phyloP scores from a whole-genome alignment of 208 protist species.

The Leishmania aethiopica region DNA sequence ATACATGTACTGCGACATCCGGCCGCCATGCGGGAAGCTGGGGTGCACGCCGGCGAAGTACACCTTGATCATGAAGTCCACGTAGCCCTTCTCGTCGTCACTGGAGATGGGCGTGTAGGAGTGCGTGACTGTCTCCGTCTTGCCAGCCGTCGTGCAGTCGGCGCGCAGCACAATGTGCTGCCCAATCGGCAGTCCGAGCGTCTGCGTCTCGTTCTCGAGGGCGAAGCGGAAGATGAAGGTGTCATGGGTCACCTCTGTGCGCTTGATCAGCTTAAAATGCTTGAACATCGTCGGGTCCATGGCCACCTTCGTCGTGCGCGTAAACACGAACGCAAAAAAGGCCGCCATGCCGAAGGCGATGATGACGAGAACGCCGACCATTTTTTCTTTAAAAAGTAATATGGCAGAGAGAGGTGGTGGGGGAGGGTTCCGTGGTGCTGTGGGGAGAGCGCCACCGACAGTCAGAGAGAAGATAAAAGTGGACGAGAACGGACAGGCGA shows the following conservation, averaged over 20 bases:
- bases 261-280: conserved; percentile 56
- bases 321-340: conserved; percentile 36
- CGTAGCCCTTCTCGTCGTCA: conserved; percentile 88
- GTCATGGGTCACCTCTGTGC: conserved; percentile 71
- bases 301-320: conserved; percentile 32
- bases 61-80: conserved; percentile 94
- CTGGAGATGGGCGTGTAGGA: conserved; percentile 92
- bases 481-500: too few relatives aligned
- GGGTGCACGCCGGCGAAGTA: conserved; percentile 87
- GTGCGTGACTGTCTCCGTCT: conserved; percentile 65
- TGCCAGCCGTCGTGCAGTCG: conserved; percentile 40
- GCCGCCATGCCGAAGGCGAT: conserved; percentile 27
- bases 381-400: neutral
- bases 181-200: conserved; percentile 82
- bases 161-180: conserved; percentile 77
- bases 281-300: conserved; percentile 63
- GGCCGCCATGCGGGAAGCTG: conserved; percentile 87
- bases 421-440: neutral
- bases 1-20: conserved; percentile 90
- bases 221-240: conserved; percentile 86
- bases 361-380: conserved; percentile 25
- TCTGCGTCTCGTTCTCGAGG: conserved; percentile 42
- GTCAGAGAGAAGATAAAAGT: too few relatives aligned
- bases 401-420: neutral
- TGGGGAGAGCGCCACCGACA: too few relatives aligned